phyloP scores from a whole-genome alignment of 192 early-diverging fungal genomes.

The Obelidium mucronatum region DNA sequence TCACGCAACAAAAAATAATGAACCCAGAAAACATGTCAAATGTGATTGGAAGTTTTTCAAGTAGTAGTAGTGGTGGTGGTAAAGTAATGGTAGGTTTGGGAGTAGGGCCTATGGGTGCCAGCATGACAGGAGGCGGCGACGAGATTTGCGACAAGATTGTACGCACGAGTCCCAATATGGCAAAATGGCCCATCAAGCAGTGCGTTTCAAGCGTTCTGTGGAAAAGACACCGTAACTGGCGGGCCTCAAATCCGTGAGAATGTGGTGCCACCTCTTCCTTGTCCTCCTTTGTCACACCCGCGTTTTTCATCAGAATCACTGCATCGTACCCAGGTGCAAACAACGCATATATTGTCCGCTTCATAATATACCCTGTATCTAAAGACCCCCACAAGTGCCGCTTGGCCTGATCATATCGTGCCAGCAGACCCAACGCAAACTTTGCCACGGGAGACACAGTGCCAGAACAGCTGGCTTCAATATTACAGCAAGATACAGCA shows the following conservation, averaged over 20 bases:
- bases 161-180: constrained; percentile 44
- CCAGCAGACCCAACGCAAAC: constrained; percentile 52
- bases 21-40: constrained; percentile 29
- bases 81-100: neutral
- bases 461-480: constrained; percentile 46
- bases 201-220: constrained; percentile 59
- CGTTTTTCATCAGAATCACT: constrained; percentile 36
- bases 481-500: constrained; percentile 68
- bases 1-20: constrained; percentile 43
- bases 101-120: too few relatives aligned
- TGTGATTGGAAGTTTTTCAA: constrained; percentile 38
- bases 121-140: constrained; percentile 18
- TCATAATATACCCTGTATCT: constrained; percentile 70
- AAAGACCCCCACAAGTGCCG: constrained; percentile 77
- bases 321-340: constrained; percentile 43
- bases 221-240: constrained; percentile 34
- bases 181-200: constrained; percentile 57
- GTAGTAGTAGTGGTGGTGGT: constrained; percentile 48
- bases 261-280: constrained; percentile 35
- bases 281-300: constrained; percentile 32
- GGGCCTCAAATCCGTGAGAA: constrained; percentile 3
- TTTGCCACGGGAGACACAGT: neutral
- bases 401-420: constrained; percentile 74
- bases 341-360: constrained; percentile 39
- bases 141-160: constrained; percentile 45